Evolutionary conservation across 177 flowering plant genomes (phyloP), one percentile per base, ranked within the genome.

Genomic region (Vitis hybrid): DNA sequence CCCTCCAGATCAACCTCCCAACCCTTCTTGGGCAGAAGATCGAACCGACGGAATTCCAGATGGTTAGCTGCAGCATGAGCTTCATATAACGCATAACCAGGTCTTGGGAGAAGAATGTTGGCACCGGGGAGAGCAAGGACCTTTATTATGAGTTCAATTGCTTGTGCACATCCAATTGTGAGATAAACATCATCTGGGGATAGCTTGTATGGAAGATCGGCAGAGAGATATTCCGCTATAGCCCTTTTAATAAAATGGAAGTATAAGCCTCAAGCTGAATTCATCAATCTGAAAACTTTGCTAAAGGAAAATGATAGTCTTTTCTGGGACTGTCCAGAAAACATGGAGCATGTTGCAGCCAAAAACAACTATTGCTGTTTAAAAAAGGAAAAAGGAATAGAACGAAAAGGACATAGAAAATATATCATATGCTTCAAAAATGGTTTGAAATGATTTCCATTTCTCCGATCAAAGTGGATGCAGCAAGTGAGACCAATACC

Each of bases 41-140:
- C 79, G 66, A 72, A 85, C 63, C 78, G 81, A 1, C 86, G 82
- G 48, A 68, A 74, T 71, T 83, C 84, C 53, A 82, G 63, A 19
- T 66, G 13, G 51, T 65, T 71, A 58, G 50, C 70, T 0, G 72
- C 71, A 16, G 81, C 77, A 18, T 76, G 68, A 62, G 73, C 66
- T 61, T 83, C 87, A 58, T 86, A 86, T 39, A 2, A n/a, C 6
- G 85, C 85, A 53, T 34, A 86, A 5, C 85, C 85, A 5, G 87
- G 89, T 20, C 78, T 72, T 1, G 87, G 87, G 71, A 86, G 81
- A 61, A 86, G 45, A 29, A 86, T 78, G 67, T 86, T 86, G 59
- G 84, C 81, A 53, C 78, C 76, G 58, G 83, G 86, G 5, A 80
- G 65, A 5, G 78, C 76, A 55, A 86, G 83, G 19, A 67, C 81